Evolutionary conservation across 345 rosid species (phyloP).

Genomic region (Arabis alpina): DNA sequence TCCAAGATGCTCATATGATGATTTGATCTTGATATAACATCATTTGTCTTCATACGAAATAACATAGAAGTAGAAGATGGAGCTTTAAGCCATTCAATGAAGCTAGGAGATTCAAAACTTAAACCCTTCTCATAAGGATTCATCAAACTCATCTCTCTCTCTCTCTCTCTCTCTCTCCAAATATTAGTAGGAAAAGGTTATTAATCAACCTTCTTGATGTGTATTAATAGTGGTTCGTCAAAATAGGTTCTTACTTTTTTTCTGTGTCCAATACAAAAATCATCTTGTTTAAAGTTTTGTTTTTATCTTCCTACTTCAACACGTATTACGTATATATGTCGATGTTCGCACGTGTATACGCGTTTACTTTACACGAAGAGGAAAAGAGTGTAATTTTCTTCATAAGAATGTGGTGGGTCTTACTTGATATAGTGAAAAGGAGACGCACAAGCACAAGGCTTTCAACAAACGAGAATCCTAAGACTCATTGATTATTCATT

Average conservation of each 20-base stretch:
- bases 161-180: not conserved
- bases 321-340: constrained; percentile 24
- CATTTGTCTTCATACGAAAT: constrained; percentile 33
- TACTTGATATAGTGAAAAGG: constrained; percentile 42
- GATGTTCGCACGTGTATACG: constrained; percentile 43
- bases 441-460: constrained; percentile 45
- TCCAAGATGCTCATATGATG: constrained; percentile 35
- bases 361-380: constrained; percentile 33
- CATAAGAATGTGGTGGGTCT: constrained; percentile 40
- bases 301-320: constrained; percentile 40
- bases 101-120: constrained; percentile 31
- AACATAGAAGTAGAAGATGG: constrained; percentile 28
- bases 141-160: constrained; percentile 36
- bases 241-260: constrained; percentile 6
- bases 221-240: constrained; percentile 29
- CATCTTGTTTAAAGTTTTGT: constrained; percentile 28
- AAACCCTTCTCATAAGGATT: constrained; percentile 30
- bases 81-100: constrained; percentile 43
- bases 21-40: constrained; percentile 34
- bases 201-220: constrained; percentile 35
- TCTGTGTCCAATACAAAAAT: constrained; percentile 4
- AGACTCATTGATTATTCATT: constrained; percentile 16
- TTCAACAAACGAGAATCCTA: constrained; percentile 47
- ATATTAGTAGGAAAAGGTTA: constrained; percentile 24
- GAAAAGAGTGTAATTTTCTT: constrained; percentile 15